phyloP scores from a whole-genome alignment of 345 rosid species.

The Stellera chamaejasme region DNA sequence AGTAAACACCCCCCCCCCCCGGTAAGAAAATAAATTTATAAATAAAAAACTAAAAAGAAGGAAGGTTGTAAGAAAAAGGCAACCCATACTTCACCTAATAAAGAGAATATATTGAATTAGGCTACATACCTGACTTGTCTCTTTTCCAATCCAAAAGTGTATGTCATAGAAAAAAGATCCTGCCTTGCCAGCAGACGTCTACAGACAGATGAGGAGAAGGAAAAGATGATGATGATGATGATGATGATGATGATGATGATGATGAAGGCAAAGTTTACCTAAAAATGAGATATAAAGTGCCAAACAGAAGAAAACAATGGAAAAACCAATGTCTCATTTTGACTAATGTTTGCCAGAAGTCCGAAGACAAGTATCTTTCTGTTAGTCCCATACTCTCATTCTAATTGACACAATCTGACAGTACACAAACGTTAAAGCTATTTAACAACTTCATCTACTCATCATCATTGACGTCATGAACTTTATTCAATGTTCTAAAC shows the following conservation, averaged over 20 bases:
- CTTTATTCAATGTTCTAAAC: too few relatives aligned
- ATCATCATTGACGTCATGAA: too few relatives aligned
- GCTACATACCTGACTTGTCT: constrained; percentile 76
- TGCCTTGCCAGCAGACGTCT: constrained; percentile 80
- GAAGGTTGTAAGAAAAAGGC: not conserved
- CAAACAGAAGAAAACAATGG: not conserved
- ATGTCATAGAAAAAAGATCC: constrained; percentile 80
- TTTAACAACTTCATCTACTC: too few relatives aligned
- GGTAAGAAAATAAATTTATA: constrained; percentile 4
- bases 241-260: not conserved
- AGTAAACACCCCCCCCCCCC: constrained; percentile 4
- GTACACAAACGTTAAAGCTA: too few relatives aligned
- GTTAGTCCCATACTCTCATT: too few relatives aligned
- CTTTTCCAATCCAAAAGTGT: constrained; percentile 99
- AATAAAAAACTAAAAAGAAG: not conserved
- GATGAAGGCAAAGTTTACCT: constrained; percentile 1
- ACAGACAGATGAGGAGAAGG: constrained; percentile 14
- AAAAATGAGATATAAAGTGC: constrained; percentile 13
- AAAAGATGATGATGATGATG: constrained; percentile 15
- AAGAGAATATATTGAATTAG: not conserved
- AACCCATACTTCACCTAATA: not conserved
- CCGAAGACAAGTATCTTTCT: too few relatives aligned
- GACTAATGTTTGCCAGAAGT: not conserved
- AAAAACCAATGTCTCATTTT: not conserved
- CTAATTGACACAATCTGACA: too few relatives aligned